These are phyloP conservation scores for Pyrenophora seminiperda DNA, from an alignment of 2,329 filamentous ascomycete species.

Conservation along the genomic window DNA sequence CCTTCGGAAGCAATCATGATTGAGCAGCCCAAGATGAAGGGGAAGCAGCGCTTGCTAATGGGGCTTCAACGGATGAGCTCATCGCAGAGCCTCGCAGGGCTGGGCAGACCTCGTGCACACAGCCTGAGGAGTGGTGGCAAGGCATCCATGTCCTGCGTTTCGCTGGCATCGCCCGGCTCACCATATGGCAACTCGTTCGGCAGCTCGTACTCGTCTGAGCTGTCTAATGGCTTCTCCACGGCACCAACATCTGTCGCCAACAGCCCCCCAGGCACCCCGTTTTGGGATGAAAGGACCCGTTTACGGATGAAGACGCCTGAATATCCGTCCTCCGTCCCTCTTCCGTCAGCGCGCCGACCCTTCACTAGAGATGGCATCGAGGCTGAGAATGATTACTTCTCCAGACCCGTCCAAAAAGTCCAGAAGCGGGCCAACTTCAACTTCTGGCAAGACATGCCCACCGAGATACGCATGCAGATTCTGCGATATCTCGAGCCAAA, in stretches of 20 bases:
- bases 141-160: constrained; percentile 69
- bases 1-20: constrained; percentile 37
- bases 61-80: constrained; percentile 82
- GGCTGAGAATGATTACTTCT: constrained; percentile 55
- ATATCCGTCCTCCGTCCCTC: constrained; percentile 60
- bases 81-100: constrained; percentile 70
- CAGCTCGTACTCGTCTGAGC: constrained; percentile 60
- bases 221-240: constrained; percentile 62
- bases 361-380: constrained; percentile 50
- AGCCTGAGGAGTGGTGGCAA: constrained; percentile 68
- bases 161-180: constrained; percentile 59
- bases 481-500: constrained; percentile 77
- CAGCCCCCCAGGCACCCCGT: constrained; percentile 55
- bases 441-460: constrained; percentile 81
- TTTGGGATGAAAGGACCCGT: constrained; percentile 60
- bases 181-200: constrained; percentile 60
- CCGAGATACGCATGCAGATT: constrained; percentile 80
- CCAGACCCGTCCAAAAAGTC: constrained; percentile 45
- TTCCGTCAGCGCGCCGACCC: constrained; percentile 68
- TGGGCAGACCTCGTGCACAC: constrained; percentile 68
- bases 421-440: constrained; percentile 57
- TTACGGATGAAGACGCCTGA: constrained; percentile 61
- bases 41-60: constrained; percentile 71
- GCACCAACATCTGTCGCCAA: constrained; percentile 60
- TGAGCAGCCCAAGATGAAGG: constrained; percentile 63